Evolutionary conservation across 2,329 filamentous ascomycete genomes (phyloP), one percentile per base, ranked within the genome.

Genomic region (Westerdykella ornata): DNA sequence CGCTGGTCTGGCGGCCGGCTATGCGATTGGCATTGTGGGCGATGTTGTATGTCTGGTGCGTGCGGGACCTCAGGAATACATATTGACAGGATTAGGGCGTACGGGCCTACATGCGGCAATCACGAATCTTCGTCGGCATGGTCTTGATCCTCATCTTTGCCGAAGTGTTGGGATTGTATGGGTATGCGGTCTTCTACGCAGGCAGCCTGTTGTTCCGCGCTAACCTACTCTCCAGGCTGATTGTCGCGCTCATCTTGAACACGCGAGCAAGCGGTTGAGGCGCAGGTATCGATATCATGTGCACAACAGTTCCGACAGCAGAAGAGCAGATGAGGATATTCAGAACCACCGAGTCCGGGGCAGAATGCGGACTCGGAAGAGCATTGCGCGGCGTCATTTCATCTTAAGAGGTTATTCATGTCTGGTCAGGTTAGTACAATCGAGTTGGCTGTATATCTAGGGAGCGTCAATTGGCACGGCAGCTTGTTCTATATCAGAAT

Each of bases 71-170:
- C 3, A 2, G 20, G 29, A 35, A 22, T 35, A 14, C 17, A 19
- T 35, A 29, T 53, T 63, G 42, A 66, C 41, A 1, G 7, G 9
- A 9, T 33, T 44, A 79, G 76, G 80, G 92, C 46, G 90, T 97
- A 39, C 82, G 92, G 56, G 82, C 88, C 43, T 97, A 94, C 72
- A 95, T 98, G 88, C 81, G 88, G 60, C 92, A 98, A 69, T 94
- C 86, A 37, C 80, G 90, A 49, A 85, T 98, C 52, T 98, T 96
- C 57, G 92, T 98, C 37, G 92, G 92, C 68, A 97, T 97, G 92
- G 90, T 98, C 35, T 72, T 98, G 58, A 97, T 97, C 55, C 77
- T 97, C 49, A 98, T 98, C 78, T 98, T 98, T 65, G 92, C 88
- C 43, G 92, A 98, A 75, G 92, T 98, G 14, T 67, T 98, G 64